Evolutionary conservation across 805 yeast genomes (phyloP).

Genomic region (Kockiozyma suomiensis): DNA sequence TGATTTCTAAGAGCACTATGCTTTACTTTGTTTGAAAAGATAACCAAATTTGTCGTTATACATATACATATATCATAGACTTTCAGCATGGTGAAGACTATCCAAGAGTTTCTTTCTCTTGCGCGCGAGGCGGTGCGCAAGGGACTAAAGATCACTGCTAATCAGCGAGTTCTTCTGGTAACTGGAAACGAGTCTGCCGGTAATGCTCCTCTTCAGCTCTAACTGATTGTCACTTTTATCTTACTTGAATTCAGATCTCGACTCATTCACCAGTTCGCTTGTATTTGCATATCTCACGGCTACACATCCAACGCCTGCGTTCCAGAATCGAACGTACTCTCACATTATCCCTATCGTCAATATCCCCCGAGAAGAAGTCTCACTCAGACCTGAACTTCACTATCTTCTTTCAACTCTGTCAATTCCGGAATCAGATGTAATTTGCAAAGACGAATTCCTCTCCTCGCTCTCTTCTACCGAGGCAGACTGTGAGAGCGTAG

Average conservation of each 20-base stretch:
- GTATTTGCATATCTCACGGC: slow-evolving; percentile 64
- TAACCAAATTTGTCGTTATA: too few relatives aligned
- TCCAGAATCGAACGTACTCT: slow-evolving; percentile 26
- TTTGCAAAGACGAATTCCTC: slow-evolving; percentile 68
- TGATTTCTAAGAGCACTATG: too few relatives aligned
- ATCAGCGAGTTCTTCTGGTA: slow-evolving; percentile 46
- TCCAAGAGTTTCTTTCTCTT: slow-evolving; percentile 23
- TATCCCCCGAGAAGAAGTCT: slow-evolving; percentile 66
- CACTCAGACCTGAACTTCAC: slow-evolving; percentile 70
- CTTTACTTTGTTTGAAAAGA: too few relatives aligned
- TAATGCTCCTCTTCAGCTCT: slow-evolving; percentile 28
- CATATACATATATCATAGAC: too few relatives aligned
- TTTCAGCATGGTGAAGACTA: slow-evolving; percentile 8
- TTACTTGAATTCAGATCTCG: slow-evolving; percentile 55
- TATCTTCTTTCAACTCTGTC: slow-evolving; percentile 53
- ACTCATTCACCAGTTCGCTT: slow-evolving; percentile 79
- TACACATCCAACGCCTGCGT: slow-evolving; percentile 11
- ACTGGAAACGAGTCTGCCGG: slow-evolving; percentile 84
- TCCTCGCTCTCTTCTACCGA: slow-evolving; percentile 17
- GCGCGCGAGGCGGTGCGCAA: slow-evolving; percentile 22
- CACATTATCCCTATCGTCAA: slow-evolving; percentile 71
- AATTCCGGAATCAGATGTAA: slow-evolving; percentile 54
- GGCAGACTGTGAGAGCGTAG: slow-evolving; percentile 34
- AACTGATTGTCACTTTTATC: too few relatives aligned
- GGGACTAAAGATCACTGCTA: slow-evolving; percentile 7